Percentiles rank a stretch among this genome's conserved stretches.
Conservation (phyloP, 2,329 filamentous ascomycete genomes). For the Pseudogymnoascus sp. region DNA sequence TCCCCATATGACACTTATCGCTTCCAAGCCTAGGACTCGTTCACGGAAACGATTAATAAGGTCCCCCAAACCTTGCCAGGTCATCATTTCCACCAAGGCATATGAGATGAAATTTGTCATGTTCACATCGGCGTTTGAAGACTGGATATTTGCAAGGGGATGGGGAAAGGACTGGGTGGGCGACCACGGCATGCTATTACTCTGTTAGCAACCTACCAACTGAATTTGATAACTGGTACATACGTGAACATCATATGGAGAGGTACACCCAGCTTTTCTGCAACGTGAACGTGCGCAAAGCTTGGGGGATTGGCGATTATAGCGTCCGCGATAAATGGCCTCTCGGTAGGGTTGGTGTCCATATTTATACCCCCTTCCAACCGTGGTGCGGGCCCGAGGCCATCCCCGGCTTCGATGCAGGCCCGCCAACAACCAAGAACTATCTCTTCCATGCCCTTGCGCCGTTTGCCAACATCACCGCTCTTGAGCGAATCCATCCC, state of each 20-base stretch:
- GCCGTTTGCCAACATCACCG: slow-evolving; percentile 67
- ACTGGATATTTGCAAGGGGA: slow-evolving; percentile 67
- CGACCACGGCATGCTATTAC: slow-evolving; percentile 51
- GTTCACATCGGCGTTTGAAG: slow-evolving; percentile 60
- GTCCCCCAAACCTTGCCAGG: slow-evolving; percentile 82
- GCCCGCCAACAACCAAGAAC: slow-evolving; percentile 81
- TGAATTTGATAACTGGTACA: slow-evolving; percentile 25
- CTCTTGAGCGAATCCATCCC: slow-evolving; percentile 67
- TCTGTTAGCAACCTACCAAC: slow-evolving; percentile 24
- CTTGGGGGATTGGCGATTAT: slow-evolving; percentile 69
- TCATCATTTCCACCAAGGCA: slow-evolving; percentile 74
- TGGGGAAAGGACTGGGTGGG: slow-evolving; percentile 65
- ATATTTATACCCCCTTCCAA: slow-evolving; percentile 39
- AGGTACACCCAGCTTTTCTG: slow-evolving; percentile 66
- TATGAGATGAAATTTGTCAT: slow-evolving; percentile 78
- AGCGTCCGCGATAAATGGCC: slow-evolving; percentile 69
- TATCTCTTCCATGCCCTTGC: slow-evolving; percentile 69
- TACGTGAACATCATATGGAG: slow-evolving; percentile 86
- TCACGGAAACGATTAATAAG: slow-evolving; percentile 67
- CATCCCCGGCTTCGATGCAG: slow-evolving; percentile 72
- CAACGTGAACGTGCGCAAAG: slow-evolving; percentile 64
- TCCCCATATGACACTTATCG: slow-evolving; percentile 69
- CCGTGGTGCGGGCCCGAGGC: slow-evolving; percentile 40
- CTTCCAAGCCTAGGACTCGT: slow-evolving; percentile 61
- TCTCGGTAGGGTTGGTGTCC: slow-evolving; percentile 24